Percentiles rank a stretch among this genome's conserved stretches.
Evolutionary conservation across 257 asterid species (phyloP).

Genomic region (Ilex aquifolium): DNA sequence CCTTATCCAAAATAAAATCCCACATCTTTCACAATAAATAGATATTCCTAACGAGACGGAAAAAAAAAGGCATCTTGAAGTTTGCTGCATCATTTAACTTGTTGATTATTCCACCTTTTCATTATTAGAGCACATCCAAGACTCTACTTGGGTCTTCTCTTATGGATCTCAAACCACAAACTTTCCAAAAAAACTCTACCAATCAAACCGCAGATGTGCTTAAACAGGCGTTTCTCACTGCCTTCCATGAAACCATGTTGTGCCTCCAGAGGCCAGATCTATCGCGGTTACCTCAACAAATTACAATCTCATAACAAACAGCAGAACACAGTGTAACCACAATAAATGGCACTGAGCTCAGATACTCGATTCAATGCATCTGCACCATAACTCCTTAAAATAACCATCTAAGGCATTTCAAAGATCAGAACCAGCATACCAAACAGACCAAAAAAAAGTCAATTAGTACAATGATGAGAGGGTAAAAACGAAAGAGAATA

Average conservation of each 20-base stretch:
- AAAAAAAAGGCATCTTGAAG: constrained; percentile 17
- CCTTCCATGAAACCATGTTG: neutral
- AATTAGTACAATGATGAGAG: constrained; percentile 1
- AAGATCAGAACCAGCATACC: constrained; percentile 14
- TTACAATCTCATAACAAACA: constrained; percentile 12
- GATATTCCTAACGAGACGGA: neutral
- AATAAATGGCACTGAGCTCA: constrained; percentile 9
- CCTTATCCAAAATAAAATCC: neutral
- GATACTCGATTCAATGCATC: constrained; percentile 18
- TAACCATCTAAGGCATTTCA: constrained; percentile 20
- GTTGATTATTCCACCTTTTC: neutral
- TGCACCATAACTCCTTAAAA: constrained; percentile 19
- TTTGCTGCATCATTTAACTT: constrained; percentile 11
- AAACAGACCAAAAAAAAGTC: constrained; percentile 10
- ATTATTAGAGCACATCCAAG: neutral
- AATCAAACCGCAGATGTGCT: neutral
- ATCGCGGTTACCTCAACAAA: neutral
- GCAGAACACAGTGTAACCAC: constrained; percentile 16
- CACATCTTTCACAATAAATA: neutral
- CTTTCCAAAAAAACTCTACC: neutral
- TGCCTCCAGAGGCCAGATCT: neutral
- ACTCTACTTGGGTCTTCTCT: neutral
- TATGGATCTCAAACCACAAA: neutral
- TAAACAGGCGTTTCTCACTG: neutral
- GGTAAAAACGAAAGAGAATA: neutral